Conservation (phyloP, 352 stramenopile genomes). For the Pythium insidiosum region DNA sequence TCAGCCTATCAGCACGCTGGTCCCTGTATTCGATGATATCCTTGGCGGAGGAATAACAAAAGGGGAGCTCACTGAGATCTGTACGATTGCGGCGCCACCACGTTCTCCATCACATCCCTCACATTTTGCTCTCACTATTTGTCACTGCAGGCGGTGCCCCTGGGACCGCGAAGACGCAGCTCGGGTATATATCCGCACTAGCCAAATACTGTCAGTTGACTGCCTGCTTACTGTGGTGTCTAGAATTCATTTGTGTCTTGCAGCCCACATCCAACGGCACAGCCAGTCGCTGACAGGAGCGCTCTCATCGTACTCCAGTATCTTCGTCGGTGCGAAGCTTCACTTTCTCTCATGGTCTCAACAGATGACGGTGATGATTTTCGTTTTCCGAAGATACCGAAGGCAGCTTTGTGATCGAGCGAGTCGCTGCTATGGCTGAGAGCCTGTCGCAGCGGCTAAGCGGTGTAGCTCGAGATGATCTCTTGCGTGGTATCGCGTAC, state of each 20-base stretch:
- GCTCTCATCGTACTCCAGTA: conserved; percentile 27
- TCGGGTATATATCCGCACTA: conserved; percentile 26
- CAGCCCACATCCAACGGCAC: conserved; percentile 31
- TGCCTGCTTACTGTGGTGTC: not conserved
- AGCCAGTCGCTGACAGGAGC: conserved; percentile 4
- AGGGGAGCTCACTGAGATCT: conserved; percentile 76
- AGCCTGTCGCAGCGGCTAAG: conserved; percentile 35
- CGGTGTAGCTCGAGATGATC: conserved; percentile 72
- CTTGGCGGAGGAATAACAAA: conserved; percentile 56
- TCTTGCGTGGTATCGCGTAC: conserved; percentile 75
- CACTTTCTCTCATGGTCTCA: not conserved
- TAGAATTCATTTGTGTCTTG: conserved; percentile 66
- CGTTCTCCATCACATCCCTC: not conserved
- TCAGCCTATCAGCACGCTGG: conserved; percentile 23
- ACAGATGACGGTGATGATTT: not conserved
- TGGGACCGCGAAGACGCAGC: conserved; percentile 70
- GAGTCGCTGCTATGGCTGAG: conserved; percentile 77
- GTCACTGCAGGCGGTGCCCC: conserved; percentile 66
- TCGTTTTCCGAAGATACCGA: conserved; percentile 67
- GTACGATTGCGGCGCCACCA: conserved; percentile 20
- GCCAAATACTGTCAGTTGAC: not conserved
- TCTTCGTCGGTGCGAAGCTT: conserved; percentile 31
- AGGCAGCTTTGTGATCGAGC: conserved; percentile 88
- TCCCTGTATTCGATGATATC: conserved; percentile 42
- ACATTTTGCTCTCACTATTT: conserved; percentile 3